A percentile compares a stretch with the other conserved stretches of the same genome.
phyloP scores from a whole-genome alignment of 2,329 filamentous ascomycete genomes.

The Macrophomina tecta region DNA sequence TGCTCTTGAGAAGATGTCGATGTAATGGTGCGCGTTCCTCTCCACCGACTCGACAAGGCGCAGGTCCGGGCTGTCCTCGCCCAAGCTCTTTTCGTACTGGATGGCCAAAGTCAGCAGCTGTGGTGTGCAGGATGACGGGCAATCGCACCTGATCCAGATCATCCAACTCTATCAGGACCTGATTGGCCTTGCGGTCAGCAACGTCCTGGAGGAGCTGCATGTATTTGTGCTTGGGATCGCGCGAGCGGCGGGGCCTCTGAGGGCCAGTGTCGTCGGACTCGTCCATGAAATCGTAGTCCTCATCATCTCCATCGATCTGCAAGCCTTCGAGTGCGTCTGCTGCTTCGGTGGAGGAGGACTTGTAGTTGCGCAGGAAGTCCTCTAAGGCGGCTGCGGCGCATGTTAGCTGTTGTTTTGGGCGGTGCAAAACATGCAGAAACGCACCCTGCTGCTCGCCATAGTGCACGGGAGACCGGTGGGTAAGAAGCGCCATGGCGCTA shows the following conservation, averaged over 20 bases:
- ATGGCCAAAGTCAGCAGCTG: constrained; percentile 2
- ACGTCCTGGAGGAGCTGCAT: constrained; percentile 85
- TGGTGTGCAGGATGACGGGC: neutral
- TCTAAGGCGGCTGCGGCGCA: constrained; percentile 73
- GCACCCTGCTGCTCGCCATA: constrained; percentile 85
- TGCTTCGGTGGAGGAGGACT: constrained; percentile 74
- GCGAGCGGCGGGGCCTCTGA: constrained; percentile 48
- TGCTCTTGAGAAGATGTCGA: constrained; percentile 87
- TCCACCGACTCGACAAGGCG: constrained; percentile 84
- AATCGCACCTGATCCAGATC: constrained; percentile 74
- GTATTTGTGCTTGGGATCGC: constrained; percentile 78
- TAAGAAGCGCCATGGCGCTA: constrained; percentile 80
- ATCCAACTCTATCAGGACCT: constrained; percentile 87
- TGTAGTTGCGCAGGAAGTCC: constrained; percentile 87
- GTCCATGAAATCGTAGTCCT: constrained; percentile 94
- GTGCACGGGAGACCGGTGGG: constrained; percentile 78
- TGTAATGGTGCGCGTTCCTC: constrained; percentile 91
- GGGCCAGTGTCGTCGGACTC: constrained; percentile 69
- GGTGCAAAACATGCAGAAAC: constrained; percentile 41
- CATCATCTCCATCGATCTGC: constrained; percentile 88
- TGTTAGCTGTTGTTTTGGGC: constrained; percentile 41
- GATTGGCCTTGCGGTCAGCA: constrained; percentile 76
- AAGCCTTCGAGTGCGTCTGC: constrained; percentile 83
- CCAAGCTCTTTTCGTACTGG: constrained; percentile 76
- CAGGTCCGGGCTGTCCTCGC: constrained; percentile 61